Conservation (phyloP, 139 green algal genomes). For the Tetraselmis chui region DNA sequence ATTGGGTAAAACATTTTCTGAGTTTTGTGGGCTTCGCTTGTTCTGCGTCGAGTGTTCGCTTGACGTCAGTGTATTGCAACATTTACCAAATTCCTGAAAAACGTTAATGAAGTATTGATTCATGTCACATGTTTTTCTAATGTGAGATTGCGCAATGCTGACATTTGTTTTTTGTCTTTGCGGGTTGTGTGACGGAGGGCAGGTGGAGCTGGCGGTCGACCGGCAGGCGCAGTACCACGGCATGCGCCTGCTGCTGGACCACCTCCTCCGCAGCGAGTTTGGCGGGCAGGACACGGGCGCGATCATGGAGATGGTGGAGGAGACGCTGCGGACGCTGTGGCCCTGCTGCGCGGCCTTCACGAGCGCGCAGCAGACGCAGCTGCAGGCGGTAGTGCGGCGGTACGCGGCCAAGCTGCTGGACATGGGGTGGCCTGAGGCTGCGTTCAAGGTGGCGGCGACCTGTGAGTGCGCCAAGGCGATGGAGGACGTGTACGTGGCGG, state of each 20-base stretch:
- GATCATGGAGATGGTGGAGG: neutral
- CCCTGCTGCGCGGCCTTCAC: neutral
- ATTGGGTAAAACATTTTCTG: no score
- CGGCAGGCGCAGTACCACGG: neutral
- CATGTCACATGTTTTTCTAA: no score
- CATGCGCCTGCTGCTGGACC: neutral
- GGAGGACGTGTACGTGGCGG: no score
- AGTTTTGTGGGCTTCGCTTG: no score
- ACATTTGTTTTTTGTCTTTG: no score
- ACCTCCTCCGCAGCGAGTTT: neutral
- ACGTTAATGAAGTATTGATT: no score
- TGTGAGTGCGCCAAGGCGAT: neutral
- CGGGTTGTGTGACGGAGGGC: no score
- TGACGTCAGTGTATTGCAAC: no score
- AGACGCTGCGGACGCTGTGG: neutral
- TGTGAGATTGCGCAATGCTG: no score
- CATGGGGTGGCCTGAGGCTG: neutral
- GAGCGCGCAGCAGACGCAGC: neutral
- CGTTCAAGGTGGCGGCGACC: neutral
- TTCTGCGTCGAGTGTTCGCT: no score
- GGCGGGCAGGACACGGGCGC: neutral
- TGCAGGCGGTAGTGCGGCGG: neutral
- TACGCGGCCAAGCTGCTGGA: neutral
- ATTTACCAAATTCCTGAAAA: no score
- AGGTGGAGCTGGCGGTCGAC: neutral